Percentiles rank a stretch among this genome's conserved stretches.
These are phyloP conservation scores for Aspergillus biplanus DNA, from an alignment of 495 filamentous ascomycete genomes.

Conservation along the genomic window DNA sequence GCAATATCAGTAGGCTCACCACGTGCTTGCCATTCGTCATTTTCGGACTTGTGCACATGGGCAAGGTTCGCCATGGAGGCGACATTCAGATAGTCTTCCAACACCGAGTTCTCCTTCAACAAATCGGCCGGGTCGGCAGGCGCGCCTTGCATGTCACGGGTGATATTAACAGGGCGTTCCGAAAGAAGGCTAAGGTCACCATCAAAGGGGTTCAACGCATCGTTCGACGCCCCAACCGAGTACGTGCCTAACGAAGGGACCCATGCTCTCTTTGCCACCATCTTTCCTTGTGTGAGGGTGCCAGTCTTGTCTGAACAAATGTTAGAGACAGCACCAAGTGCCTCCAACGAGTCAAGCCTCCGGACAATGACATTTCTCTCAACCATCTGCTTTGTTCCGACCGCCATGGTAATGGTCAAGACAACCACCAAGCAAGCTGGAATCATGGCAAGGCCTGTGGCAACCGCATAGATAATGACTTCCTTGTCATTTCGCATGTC, in stretches of 20 bases:
- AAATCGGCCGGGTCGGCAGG: conserved; percentile 36
- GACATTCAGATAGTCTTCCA: conserved; percentile 61
- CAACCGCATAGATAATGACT: conserved; percentile 73
- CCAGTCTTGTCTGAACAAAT: conserved; percentile 78
- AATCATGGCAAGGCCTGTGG: conserved; percentile 70
- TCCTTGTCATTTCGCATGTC: conserved; percentile 61
- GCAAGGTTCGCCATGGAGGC: conserved; percentile 70
- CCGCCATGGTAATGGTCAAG: conserved; percentile 75
- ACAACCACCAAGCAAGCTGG: conserved; percentile 77
- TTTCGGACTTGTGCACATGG: conserved; percentile 52
- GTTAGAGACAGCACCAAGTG: conserved; percentile 69
- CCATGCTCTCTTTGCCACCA: conserved; percentile 85
- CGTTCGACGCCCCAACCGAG: conserved; percentile 57
- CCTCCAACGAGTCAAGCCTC: conserved; percentile 67
- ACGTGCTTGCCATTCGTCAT: conserved; percentile 60
- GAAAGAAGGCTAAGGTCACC: conserved; percentile 52
- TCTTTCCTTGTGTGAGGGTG: conserved; percentile 71
- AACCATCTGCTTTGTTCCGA: conserved; percentile 74
- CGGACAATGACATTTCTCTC: conserved; percentile 69
- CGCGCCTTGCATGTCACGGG: conserved; percentile 30
- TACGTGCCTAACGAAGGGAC: conserved; percentile 67
- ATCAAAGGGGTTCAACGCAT: conserved; percentile 59
- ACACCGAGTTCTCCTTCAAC: conserved; percentile 39
- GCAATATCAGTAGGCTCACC: conserved; percentile 74
- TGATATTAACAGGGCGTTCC: conserved; percentile 39